Conservation (phyloP, 306 rosid genomes). For the Cotoneaster glaucophyllus region DNA sequence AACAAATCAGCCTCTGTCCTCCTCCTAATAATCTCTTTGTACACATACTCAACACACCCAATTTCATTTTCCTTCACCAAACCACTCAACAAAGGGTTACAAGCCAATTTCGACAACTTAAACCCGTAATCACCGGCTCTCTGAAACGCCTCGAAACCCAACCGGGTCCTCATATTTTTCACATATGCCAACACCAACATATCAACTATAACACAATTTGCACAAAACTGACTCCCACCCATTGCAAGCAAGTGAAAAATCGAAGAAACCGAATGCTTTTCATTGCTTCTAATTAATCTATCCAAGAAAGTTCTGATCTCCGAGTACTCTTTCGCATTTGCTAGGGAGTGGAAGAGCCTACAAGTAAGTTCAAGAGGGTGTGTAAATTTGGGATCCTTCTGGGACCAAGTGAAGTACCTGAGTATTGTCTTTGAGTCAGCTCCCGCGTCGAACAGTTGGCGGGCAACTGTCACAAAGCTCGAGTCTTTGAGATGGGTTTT, state of each 20-base stretch:
- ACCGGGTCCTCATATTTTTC: slow-evolving; percentile 31
- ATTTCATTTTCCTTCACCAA: slow-evolving; percentile 54
- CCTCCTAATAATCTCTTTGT: slow-evolving; percentile 69
- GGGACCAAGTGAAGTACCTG: slow-evolving; percentile 79
- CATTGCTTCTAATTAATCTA: slow-evolving; percentile 44
- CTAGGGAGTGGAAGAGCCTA: slow-evolving; percentile 43
- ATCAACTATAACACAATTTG: slow-evolving; percentile 52
- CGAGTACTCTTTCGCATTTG: slow-evolving; percentile 48
- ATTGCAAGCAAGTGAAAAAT: slow-evolving; percentile 52
- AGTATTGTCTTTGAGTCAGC: slow-evolving; percentile 50
- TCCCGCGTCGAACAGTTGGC: slow-evolving; percentile 41
- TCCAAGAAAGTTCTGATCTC: slow-evolving; percentile 58
- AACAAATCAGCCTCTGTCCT: slow-evolving; percentile 46
- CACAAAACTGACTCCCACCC: slow-evolving; percentile 19
- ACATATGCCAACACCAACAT: slow-evolving; percentile 68
- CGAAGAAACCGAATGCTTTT: slow-evolving; percentile 39
- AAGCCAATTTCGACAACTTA: slow-evolving; percentile 51
- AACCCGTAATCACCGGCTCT: slow-evolving; percentile 72
- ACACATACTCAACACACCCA: slow-evolving; percentile 51
- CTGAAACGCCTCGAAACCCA: slow-evolving; percentile 62
- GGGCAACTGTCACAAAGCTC: slow-evolving; percentile 41
- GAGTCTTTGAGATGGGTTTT: slow-evolving; percentile 44
- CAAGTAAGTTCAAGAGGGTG: slow-evolving; percentile 44
- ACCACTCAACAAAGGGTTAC: slow-evolving; percentile 64
- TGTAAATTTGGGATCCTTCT: slow-evolving; percentile 36